Percentiles rank a stretch among this genome's conserved stretches.
phyloP scores from a whole-genome alignment of 768 basidiomycete species.

The Rhodosporidiobolus odoratus region DNA sequence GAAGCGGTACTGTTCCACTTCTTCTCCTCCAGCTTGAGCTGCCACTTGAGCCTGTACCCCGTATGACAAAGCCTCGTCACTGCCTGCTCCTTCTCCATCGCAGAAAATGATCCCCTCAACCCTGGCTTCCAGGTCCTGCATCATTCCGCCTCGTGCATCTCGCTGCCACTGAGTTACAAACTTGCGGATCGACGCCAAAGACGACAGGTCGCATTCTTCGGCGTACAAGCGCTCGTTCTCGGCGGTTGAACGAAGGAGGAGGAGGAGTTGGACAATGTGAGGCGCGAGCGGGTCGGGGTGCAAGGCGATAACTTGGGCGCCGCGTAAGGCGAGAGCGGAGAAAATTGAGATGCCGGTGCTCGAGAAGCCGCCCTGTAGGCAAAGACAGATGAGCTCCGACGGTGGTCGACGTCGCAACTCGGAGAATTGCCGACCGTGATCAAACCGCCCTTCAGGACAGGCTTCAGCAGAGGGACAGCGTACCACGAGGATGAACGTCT shows the following conservation, averaged over 20 bases:
- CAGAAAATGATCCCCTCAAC: slow-evolving; percentile 73
- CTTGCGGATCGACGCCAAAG: slow-evolving; percentile 60
- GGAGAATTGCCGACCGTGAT: neutral
- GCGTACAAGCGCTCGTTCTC: slow-evolving; percentile 73
- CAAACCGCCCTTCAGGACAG: neutral
- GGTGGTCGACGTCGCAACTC: neutral
- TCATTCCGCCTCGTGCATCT: slow-evolving; percentile 47
- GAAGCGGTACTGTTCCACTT: neutral
- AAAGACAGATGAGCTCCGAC: neutral
- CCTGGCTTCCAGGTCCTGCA: slow-evolving; percentile 51
- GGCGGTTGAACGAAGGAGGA: slow-evolving; percentile 62
- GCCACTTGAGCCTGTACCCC: slow-evolving; percentile 45
- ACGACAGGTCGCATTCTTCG: slow-evolving; percentile 68
- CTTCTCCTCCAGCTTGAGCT: neutral
- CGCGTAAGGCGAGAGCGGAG: slow-evolving; percentile 62
- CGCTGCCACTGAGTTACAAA: slow-evolving; percentile 68
- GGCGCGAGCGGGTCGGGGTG: slow-evolving; percentile 56
- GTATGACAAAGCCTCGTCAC: slow-evolving; percentile 61
- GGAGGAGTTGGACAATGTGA: slow-evolving; percentile 55
- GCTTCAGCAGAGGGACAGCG: neutral
- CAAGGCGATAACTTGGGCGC: slow-evolving; percentile 73
- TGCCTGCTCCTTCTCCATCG: slow-evolving; percentile 51
- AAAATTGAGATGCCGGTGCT: slow-evolving; percentile 56
- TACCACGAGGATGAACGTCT: slow-evolving; percentile 16
- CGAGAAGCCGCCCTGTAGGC: slow-evolving; percentile 21